A percentile compares a stretch with the other conserved stretches of the same genome.
phyloP scores from a whole-genome alignment of 176 grass and related monocot species.

The Bromus sterilis region DNA sequence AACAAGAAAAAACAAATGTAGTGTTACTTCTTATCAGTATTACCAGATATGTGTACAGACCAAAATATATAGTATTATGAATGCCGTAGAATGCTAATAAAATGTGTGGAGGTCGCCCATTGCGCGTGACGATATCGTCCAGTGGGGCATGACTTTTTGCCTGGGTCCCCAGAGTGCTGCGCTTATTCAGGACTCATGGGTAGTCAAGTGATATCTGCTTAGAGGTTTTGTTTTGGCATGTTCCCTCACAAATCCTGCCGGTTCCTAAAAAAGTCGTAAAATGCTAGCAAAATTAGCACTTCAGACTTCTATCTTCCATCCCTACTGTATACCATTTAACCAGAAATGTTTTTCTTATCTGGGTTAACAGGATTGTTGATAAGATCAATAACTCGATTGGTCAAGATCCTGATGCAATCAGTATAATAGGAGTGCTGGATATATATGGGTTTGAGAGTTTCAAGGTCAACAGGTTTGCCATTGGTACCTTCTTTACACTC shows the following conservation, averaged over 20 bases:
- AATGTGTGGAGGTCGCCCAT: background rate
- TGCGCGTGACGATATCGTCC: background rate
- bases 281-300: background rate
- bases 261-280: background rate
- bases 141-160: background rate
- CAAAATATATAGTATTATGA: background rate
- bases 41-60: constrained; percentile 2
- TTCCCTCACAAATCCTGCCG: background rate
- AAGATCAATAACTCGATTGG: constrained; percentile 96
- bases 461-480: constrained; percentile 79
- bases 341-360: constrained; percentile 17
- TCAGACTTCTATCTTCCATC: background rate
- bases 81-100: background rate
- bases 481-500: background rate
- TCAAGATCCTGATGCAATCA: constrained; percentile 68
- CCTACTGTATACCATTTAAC: constrained; percentile 1
- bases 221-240: background rate
- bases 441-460: constrained; percentile 99
- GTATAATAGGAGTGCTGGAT: constrained; percentile 96
- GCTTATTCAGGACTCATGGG: background rate
- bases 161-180: background rate
- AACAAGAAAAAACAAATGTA: background rate
- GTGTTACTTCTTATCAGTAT: constrained; percentile 5
- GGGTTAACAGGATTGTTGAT: constrained; percentile 69
- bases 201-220: background rate